phyloP scores from a whole-genome alignment of 768 basidiomycete genomes.

The Podaxis sp. region DNA sequence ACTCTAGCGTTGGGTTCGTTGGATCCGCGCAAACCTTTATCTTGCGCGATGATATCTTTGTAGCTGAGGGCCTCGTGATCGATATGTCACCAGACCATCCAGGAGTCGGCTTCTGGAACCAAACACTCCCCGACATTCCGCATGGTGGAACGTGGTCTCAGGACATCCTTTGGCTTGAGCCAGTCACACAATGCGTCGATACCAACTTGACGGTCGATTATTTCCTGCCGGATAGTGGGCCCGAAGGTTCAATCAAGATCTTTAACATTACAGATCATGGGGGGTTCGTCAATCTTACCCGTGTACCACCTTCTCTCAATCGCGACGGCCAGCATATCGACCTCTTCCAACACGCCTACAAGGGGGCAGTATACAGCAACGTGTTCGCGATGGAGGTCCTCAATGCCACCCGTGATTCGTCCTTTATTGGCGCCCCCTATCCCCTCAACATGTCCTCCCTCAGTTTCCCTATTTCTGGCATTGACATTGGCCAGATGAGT shows the following conservation, averaged over 20 bases:
- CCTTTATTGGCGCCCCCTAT: conserved; percentile 16
- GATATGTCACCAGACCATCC: conserved; percentile 20
- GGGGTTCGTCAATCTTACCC: neutral
- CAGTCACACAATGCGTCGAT: conserved; percentile 22
- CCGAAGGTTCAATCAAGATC: neutral
- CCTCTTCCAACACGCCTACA: conserved; percentile 21
- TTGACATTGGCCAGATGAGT: neutral
- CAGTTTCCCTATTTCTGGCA: neutral
- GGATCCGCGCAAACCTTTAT: conserved; percentile 18
- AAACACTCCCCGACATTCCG: neutral
- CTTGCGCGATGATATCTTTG: conserved; percentile 20
- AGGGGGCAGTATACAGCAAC: conserved; percentile 23
- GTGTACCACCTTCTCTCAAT: neutral
- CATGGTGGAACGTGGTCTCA: conserved; percentile 20
- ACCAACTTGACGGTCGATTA: conserved; percentile 20
- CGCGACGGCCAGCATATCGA: neutral
- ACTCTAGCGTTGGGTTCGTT: conserved; percentile 11
- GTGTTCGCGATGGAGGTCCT: conserved; percentile 14
- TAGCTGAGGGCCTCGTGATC: conserved; percentile 19
- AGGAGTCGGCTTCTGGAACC: conserved; percentile 12
- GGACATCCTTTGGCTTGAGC: conserved; percentile 24
- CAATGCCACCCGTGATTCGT: conserved; percentile 17
- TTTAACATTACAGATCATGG: neutral
- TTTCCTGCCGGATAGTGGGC: neutral
- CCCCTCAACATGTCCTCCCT: neutral